Conservation (phyloP, 169 alveolate species). For the Cardiosporidium cionae region DNA sequence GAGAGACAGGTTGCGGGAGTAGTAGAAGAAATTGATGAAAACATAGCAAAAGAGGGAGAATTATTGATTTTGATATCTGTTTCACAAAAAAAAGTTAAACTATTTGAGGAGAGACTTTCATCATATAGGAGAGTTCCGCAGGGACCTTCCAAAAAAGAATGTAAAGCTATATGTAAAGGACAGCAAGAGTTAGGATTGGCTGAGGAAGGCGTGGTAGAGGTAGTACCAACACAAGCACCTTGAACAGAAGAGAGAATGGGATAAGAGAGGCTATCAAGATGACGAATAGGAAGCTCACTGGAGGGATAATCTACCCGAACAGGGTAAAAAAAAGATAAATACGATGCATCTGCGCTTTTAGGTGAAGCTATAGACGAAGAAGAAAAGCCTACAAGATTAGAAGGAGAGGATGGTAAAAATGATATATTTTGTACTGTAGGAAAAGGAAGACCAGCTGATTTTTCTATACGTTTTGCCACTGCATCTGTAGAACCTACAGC, state of each 20-base stretch:
- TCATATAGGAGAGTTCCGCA: slow-evolving; percentile 28
- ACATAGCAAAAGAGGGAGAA: too few species aligned
- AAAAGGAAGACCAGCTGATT: slow-evolving; percentile 27
- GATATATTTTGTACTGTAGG: slow-evolving; percentile 23
- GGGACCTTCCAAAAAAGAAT: slow-evolving; percentile 23
- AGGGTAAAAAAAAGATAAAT: not conserved
- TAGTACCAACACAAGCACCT: not conserved
- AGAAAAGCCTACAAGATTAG: too few species aligned
- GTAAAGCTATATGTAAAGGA: not conserved
- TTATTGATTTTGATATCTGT: slow-evolving; percentile 14
- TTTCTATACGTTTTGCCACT: slow-evolving; percentile 16
- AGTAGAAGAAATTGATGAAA: too few species aligned
- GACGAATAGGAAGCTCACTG: not conserved
- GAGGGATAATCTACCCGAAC: not conserved
- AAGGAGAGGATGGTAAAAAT: too few species aligned
- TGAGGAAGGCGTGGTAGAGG: not conserved
- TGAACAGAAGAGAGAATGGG: not conserved
- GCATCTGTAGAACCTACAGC: slow-evolving; percentile 22
- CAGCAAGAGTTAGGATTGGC: not conserved
- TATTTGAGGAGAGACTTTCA: slow-evolving; percentile 16
- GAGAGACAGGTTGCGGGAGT: slow-evolving; percentile 44
- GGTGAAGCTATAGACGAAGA: too few species aligned
- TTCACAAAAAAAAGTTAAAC: slow-evolving; percentile 16
- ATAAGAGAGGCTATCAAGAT: not conserved
- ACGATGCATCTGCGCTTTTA: too few species aligned